These are phyloP conservation scores for Skeletonema grethae DNA, from an alignment of 108 stramenopile species.

Conservation along the genomic window DNA sequence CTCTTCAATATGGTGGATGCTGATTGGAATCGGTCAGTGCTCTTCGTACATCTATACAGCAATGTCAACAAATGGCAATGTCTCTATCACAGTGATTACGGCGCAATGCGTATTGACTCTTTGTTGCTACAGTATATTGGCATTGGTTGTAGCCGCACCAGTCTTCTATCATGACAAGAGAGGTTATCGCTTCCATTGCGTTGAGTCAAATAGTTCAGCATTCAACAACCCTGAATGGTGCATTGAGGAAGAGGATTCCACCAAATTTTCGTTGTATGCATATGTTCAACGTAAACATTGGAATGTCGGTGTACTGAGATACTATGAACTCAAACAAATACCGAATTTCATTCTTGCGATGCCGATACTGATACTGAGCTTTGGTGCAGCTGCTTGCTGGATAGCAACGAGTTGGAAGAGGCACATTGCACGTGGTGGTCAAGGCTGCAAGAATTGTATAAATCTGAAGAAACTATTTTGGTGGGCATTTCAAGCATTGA, in stretches of 20 bases:
- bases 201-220: not conserved
- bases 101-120: conserved; percentile 14
- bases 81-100: not conserved
- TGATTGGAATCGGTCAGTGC: conserved; percentile 52
- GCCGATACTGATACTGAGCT: conserved; percentile 61
- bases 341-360: conserved; percentile 84
- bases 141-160: conserved; percentile 46
- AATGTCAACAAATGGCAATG: not conserved
- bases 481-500: conserved; percentile 43
- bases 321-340: conserved; percentile 79
- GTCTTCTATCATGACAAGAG: conserved; percentile 61
- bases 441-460: not conserved
- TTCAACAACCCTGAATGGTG: conserved; percentile 50
- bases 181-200: conserved; percentile 61
- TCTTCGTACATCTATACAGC: conserved; percentile 12
- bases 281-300: conserved; percentile 82
- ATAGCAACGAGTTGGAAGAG: conserved; percentile 56
- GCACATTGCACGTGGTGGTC: not conserved
- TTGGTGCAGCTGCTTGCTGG: conserved; percentile 54
- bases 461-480: not conserved
- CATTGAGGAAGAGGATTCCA: conserved; percentile 11
- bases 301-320: conserved; percentile 86
- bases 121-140: conserved; percentile 26
- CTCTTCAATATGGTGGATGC: conserved; percentile 57
- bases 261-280: conserved; percentile 72